phyloP scores from a whole-genome alignment of 805 yeast genomes.

The Zygoascus flipseniorum region DNA sequence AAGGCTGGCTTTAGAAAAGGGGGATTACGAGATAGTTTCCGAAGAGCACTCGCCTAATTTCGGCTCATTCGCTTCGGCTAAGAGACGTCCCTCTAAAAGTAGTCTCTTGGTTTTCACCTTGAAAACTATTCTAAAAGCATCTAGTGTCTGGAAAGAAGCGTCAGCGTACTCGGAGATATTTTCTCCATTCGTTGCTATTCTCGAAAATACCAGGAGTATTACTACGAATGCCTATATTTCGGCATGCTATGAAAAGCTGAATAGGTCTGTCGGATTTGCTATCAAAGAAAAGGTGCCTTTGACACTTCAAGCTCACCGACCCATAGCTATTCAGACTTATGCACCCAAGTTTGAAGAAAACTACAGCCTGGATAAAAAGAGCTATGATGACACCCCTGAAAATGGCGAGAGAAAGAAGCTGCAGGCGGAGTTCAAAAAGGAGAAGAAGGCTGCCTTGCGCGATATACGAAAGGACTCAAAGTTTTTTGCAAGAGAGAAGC shows the following conservation, averaged over 20 bases:
- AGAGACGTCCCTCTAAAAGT: no score
- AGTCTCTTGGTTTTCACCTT: background rate
- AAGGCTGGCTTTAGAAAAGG: background rate
- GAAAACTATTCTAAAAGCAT: background rate
- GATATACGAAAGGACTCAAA: constrained; percentile 85
- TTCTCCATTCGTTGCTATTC: constrained; percentile 36
- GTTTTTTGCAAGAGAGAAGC: constrained; percentile 80
- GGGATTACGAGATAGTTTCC: background rate
- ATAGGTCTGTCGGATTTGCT: constrained; percentile 42
- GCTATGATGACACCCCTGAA: constrained; percentile 74
- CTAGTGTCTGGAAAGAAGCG: constrained; percentile 50
- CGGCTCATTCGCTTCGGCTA: background rate
- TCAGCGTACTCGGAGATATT: constrained; percentile 53
- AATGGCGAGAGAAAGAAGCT: constrained; percentile 79
- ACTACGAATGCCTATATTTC: background rate
- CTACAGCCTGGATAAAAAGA: constrained; percentile 91
- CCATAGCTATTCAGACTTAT: constrained; percentile 72
- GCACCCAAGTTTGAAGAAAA: constrained; percentile 93
- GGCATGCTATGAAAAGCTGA: constrained; percentile 32
- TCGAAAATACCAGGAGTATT: background rate
- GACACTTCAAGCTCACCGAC: constrained; percentile 72
- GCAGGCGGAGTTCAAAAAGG: constrained; percentile 81
- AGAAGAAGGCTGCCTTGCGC: constrained; percentile 76
- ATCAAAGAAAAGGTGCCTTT: constrained; percentile 55
- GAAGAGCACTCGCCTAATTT: background rate